These are phyloP conservation scores for Haplosporangium sp. DNA, from an alignment of 371 early-diverging fungal species.

Conservation along the genomic window DNA sequence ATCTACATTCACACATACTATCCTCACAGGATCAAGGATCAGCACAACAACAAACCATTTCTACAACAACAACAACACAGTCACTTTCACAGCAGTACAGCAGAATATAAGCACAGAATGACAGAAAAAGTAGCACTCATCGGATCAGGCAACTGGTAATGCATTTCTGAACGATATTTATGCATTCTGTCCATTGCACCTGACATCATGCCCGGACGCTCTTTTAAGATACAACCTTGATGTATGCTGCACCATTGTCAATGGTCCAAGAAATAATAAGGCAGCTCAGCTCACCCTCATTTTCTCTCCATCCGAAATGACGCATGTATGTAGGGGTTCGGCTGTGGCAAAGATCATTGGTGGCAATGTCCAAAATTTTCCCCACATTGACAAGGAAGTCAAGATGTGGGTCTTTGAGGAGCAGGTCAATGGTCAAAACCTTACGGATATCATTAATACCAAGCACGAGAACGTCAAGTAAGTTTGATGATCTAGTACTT, in stretches of 20 bases:
- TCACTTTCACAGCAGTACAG: background rate
- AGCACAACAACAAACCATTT: background rate
- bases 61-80: background rate
- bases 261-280: too few relatives aligned
- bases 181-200: too few relatives aligned
- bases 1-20: background rate
- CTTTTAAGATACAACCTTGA: background rate
- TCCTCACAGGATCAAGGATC: background rate
- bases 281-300: background rate
- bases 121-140: slow-evolving; percentile 88
- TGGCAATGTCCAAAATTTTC: slow-evolving; percentile 75
- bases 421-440: slow-evolving; percentile 79
- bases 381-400: slow-evolving; percentile 82
- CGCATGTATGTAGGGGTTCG: slow-evolving; percentile 81
- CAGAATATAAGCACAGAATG: background rate
- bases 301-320: background rate
- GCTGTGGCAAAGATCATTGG: slow-evolving; percentile 96
- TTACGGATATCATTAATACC: slow-evolving; percentile 95
- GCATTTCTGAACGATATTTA: background rate
- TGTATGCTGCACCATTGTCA: background rate
- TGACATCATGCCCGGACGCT: background rate
- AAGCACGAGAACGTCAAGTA: slow-evolving; percentile 95
- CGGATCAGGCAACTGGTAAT: slow-evolving; percentile 95
- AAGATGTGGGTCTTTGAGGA: slow-evolving; percentile 98
- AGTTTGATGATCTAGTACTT: slow-evolving; percentile 10